These are phyloP conservation scores for Exophiala viscosa DNA, from an alignment of 2,329 filamentous ascomycete species.

Conservation along the genomic window DNA sequence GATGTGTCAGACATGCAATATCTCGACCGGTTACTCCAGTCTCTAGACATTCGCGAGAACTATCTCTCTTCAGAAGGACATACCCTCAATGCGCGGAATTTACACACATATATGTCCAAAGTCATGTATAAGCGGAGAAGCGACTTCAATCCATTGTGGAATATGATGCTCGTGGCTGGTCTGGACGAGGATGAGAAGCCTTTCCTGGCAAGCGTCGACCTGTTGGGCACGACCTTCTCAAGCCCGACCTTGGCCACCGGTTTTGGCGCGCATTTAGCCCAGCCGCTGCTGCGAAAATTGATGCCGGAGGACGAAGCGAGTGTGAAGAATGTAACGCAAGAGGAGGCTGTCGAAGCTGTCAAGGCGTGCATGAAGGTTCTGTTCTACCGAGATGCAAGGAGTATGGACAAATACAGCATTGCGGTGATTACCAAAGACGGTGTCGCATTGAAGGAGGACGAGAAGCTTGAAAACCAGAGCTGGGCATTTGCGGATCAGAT, in stretches of 20 bases:
- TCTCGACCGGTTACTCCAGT: slow-evolving; percentile 82
- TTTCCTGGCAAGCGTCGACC: slow-evolving; percentile 86
- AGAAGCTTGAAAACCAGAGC: slow-evolving; percentile 91
- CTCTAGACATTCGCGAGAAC: slow-evolving; percentile 82
- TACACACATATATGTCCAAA: slow-evolving; percentile 95
- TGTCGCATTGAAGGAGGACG: slow-evolving; percentile 75
- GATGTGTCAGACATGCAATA: slow-evolving; percentile 99
- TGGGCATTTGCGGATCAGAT: slow-evolving; percentile 97
- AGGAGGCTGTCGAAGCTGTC: slow-evolving; percentile 74
- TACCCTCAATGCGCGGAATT: slow-evolving; percentile 79
- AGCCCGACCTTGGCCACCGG: slow-evolving; percentile 87
- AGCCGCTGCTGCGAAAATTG: slow-evolving; percentile 80
- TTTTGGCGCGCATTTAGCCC: slow-evolving; percentile 86
- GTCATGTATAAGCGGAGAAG: slow-evolving; percentile 92
- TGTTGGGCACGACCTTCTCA: slow-evolving; percentile 88
- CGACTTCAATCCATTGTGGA: slow-evolving; percentile 97
- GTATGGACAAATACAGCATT: slow-evolving; percentile 85
- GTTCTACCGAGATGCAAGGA: slow-evolving; percentile 93
- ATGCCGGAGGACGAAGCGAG: slow-evolving; percentile 76
- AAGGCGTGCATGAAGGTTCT: slow-evolving; percentile 98
- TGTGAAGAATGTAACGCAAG: slow-evolving; percentile 64
- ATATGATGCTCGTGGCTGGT: slow-evolving; percentile 86
- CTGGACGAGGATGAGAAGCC: slow-evolving; percentile 75
- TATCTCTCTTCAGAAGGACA: slow-evolving; percentile 58
- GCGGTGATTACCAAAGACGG: slow-evolving; percentile 83